phyloP scores from a whole-genome alignment of 75 land plant genomes.

The Picea sitchensis region DNA sequence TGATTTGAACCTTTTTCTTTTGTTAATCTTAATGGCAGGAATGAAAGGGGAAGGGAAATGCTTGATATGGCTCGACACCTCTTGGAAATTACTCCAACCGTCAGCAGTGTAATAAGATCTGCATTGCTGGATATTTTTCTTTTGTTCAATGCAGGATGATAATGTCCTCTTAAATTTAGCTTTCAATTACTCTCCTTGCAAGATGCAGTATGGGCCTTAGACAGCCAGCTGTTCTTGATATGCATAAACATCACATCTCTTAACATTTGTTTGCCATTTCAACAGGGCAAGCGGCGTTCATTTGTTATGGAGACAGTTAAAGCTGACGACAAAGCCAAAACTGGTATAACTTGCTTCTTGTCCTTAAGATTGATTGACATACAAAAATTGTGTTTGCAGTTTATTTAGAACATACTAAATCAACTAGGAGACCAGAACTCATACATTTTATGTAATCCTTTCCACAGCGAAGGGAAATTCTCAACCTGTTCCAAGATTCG shows the following conservation, averaged over 20 bases:
- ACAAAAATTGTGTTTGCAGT: background rate
- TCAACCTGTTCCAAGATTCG: slow-evolving; percentile 80
- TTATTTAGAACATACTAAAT: background rate
- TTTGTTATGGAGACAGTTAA: slow-evolving; percentile 98
- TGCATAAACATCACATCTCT: background rate
- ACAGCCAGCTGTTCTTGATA: background rate
- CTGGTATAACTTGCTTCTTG: slow-evolving; percentile 40
- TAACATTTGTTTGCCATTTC: background rate
- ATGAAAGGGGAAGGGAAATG: slow-evolving; percentile 98
- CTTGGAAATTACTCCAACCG: slow-evolving; percentile 78
- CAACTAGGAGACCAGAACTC: too few relatives aligned
- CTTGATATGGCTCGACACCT: slow-evolving; percentile 67
- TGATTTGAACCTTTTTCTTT: background rate
- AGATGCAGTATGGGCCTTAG: background rate
- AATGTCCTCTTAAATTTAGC: too few relatives aligned
- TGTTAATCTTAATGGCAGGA: slow-evolving; percentile 43
- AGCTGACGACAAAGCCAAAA: slow-evolving; percentile 94
- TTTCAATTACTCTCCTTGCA: background rate
- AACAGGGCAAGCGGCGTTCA: slow-evolving; percentile 77
- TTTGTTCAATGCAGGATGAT: background rate
- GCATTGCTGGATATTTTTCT: background rate
- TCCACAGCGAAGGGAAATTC: slow-evolving; percentile 64
- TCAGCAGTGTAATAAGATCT: slow-evolving; percentile 50
- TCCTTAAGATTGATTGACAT: background rate
- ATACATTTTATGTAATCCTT: background rate